A percentile compares a stretch with the other conserved stretches of the same genome.
Conservation (phyloP, 805 yeast species). For the Schwanniomyces polymorphus region DNA sequence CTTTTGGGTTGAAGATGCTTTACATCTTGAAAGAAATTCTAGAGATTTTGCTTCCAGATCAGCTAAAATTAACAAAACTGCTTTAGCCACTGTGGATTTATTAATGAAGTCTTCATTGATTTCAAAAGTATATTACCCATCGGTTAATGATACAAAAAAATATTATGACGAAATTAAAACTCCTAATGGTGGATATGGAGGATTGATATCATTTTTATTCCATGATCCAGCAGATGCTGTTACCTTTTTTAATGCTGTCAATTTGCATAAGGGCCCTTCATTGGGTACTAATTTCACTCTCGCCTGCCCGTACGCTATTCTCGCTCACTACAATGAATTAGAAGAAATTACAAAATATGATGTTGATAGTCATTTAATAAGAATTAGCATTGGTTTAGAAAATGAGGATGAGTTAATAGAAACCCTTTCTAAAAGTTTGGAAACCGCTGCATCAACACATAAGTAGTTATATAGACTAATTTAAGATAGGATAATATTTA, state of each 20-base stretch:
- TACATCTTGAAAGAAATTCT: slow-evolving; percentile 87
- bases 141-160: slow-evolving; percentile 47
- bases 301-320: slow-evolving; percentile 85
- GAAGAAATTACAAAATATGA: slow-evolving; percentile 83
- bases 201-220: slow-evolving; percentile 75
- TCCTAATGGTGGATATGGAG: slow-evolving; percentile 85
- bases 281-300: slow-evolving; percentile 87
- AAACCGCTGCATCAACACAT: slow-evolving; percentile 23
- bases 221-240: slow-evolving; percentile 62
- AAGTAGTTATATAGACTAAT: not conserved
- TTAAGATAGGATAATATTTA: not conserved
- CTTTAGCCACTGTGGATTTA: slow-evolving; percentile 54
- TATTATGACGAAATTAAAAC: slow-evolving; percentile 73
- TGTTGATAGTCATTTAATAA: slow-evolving; percentile 71
- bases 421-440: slow-evolving; percentile 54
- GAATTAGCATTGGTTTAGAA: slow-evolving; percentile 87
- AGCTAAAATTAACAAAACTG: slow-evolving; percentile 52
- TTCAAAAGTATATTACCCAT: slow-evolving; percentile 72
- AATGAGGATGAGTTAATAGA: slow-evolving; percentile 56
- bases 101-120: slow-evolving; percentile 54
- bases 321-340: slow-evolving; percentile 82
- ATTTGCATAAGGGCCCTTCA: slow-evolving; percentile 84
- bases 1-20: slow-evolving; percentile 93
- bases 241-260: slow-evolving; percentile 69
- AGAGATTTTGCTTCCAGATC: slow-evolving; percentile 79